phyloP scores from a whole-genome alignment of 2,329 filamentous ascomycete species.

The Apiospora koreana region DNA sequence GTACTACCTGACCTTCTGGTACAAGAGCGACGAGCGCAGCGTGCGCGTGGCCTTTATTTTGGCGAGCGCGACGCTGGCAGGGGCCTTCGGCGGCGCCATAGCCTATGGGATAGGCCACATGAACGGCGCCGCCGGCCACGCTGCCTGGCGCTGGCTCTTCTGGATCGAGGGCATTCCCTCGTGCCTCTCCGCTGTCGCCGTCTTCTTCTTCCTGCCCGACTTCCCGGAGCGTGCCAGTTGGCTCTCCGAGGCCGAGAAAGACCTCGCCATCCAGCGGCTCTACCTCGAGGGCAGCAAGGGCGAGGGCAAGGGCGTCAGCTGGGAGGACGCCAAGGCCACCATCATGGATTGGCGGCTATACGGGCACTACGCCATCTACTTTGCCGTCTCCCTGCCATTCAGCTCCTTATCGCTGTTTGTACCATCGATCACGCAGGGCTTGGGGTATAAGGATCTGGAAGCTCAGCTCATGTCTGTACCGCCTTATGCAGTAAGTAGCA shows the following conservation, averaged over 20 bases:
- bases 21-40: slow-evolving; percentile 69
- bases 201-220: slow-evolving; percentile 66
- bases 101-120: slow-evolving; percentile 75
- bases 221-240: slow-evolving; percentile 66
- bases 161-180: slow-evolving; percentile 42
- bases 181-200: slow-evolving; percentile 55
- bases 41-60: slow-evolving; percentile 73
- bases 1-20: slow-evolving; percentile 73
- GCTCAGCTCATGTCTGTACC: slow-evolving; percentile 68
- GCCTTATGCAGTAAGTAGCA: slow-evolving; percentile 48
- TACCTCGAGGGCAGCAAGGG: slow-evolving; percentile 50
- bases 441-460: slow-evolving; percentile 33
- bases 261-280: slow-evolving; percentile 47
- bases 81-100: slow-evolving; percentile 74
- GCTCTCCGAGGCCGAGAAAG: slow-evolving; percentile 60
- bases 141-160: slow-evolving; percentile 74
- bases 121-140: slow-evolving; percentile 60
- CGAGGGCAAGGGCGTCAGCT: slow-evolving; percentile 61
- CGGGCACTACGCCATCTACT: slow-evolving; percentile 58
- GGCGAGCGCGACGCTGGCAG: slow-evolving; percentile 65
- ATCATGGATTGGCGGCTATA: slow-evolving; percentile 66
- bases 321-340: slow-evolving; percentile 69
- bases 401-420: slow-evolving; percentile 42
- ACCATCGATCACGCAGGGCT: slow-evolving; percentile 55
- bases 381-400: slow-evolving; percentile 31